Base-by-base conservation (phyloP, 169 alveolate genomes). In the Eimeria maxima region DNA sequence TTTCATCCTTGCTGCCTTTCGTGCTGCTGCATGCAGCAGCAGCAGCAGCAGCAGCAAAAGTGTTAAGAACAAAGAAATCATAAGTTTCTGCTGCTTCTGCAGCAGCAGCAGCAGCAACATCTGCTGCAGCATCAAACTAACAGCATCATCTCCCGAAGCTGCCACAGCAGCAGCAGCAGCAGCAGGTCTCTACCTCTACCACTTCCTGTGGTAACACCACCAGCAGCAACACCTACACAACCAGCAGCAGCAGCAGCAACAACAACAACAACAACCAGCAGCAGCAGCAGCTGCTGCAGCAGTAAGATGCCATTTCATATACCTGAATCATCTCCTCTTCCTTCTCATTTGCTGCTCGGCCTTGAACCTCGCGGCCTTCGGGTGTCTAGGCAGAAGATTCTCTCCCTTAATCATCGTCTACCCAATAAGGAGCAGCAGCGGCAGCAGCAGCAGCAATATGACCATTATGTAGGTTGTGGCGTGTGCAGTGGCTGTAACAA, bases 261-360 rank as follows among this genome's bases (percentile, higher is more conserved):
- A 73, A 42, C 84, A 73, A n/a, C 84, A 73, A 20, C 84, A 27
- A 29, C 84, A 73, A 67, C 65, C 84, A 73, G 45, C 84, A 27
- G 55, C 84, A 73, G 89, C 65, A 78, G 89, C 60, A 78, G 89
- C 89, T 44, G 65, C 67, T 44, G 89, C 89, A 78, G 65, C 89
- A 45, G 67, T 20, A 74, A 78, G 65, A 78, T 78, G 89, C 89
- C 89, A 16, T 22, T 78, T 8, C 89, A 42, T 44, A 38, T 78
- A 65, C 67, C 89, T 78, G 89, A 78, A 29, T 44, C 89, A 18
- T 78, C 89, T 16, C 89, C 89, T 11, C 65, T 78, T 13, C 89
- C 89, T 42, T 45, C 89, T 27, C 89, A 78, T 60, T 65, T 78
- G 89, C 89, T 44, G 65, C 89, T 78, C 2, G 89, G 89, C 38